Evolutionary conservation across 164 flowering plant species (phyloP).

Genomic region (Warburgia ugandensis): DNA sequence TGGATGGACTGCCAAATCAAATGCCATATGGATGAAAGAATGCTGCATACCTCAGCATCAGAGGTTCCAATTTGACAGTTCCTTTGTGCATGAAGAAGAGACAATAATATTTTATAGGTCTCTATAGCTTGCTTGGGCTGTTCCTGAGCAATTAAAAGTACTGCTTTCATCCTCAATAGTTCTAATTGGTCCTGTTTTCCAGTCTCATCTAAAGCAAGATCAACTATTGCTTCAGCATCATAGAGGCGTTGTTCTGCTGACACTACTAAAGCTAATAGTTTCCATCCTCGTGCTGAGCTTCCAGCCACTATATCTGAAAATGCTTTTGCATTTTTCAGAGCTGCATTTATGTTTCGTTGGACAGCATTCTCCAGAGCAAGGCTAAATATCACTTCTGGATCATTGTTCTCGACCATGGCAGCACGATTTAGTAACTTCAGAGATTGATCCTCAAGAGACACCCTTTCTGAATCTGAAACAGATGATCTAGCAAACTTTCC

Average conservation of each 20-base stretch:
- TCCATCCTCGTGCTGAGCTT: constrained; percentile 64
- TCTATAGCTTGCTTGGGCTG: constrained; percentile 82
- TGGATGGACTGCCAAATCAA: not conserved
- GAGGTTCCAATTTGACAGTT: constrained; percentile 25
- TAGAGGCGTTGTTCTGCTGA: constrained; percentile 69
- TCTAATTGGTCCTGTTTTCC: constrained; percentile 51
- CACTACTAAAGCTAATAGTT: constrained; percentile 53
- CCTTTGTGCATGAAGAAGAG: constrained; percentile 55
- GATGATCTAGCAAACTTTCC: constrained; percentile 68
- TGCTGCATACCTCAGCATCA: constrained; percentile 32
- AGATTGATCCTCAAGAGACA: constrained; percentile 39
- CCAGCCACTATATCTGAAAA: constrained; percentile 47
- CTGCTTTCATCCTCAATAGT: constrained; percentile 70
- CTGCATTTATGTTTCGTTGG: constrained; percentile 63
- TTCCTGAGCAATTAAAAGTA: constrained; percentile 70
- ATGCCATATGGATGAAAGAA: not conserved
- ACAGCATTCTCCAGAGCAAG: constrained; percentile 72
- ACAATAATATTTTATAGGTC: constrained; percentile 60
- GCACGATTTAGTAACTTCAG: constrained; percentile 47
- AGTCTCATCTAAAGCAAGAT: constrained; percentile 76
- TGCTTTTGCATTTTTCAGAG: constrained; percentile 47
- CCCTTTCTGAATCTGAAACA: constrained; percentile 50
- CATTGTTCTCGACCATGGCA: constrained; percentile 29
- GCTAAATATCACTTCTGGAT: constrained; percentile 49
- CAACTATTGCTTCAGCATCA: constrained; percentile 77